Evolutionary conservation across 1,139 yeast species (phyloP).

Genomic region (Nematodospora anomalae): DNA sequence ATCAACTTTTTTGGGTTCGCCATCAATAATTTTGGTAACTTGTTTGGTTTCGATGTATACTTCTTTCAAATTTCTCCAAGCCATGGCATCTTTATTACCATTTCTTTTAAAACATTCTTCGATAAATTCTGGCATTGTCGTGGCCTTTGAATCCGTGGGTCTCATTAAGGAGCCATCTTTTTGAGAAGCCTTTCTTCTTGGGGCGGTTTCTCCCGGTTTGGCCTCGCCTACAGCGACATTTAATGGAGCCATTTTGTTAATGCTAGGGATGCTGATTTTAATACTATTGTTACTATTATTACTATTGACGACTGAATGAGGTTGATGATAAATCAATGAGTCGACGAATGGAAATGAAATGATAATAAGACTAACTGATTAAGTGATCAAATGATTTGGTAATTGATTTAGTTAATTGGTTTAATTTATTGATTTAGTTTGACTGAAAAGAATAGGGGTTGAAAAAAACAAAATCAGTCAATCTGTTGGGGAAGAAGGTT

Average conservation of each 20-base stretch:
- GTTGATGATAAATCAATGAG: too few species aligned
- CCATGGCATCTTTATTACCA: slow-evolving; percentile 61
- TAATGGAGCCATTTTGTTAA: slow-evolving; percentile 30
- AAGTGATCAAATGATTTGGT: too few species aligned
- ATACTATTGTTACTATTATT: neutral
- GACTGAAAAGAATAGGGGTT: too few species aligned
- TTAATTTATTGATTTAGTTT: too few species aligned
- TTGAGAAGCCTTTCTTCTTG: slow-evolving; percentile 71
- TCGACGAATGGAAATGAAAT: too few species aligned
- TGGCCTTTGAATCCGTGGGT: slow-evolving; percentile 59
- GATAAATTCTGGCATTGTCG: slow-evolving; percentile 70
- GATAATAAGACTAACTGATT: too few species aligned
- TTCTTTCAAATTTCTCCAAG: slow-evolving; percentile 75
- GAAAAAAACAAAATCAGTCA: too few species aligned
- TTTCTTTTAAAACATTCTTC: slow-evolving; percentile 62
- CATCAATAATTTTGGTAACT: slow-evolving; percentile 75
- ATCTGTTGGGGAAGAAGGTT: too few species aligned
- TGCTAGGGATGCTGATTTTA: neutral
- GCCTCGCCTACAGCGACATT: slow-evolving; percentile 80
- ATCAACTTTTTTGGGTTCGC: slow-evolving; percentile 66
- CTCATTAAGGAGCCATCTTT: slow-evolving; percentile 55
- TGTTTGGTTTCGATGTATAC: slow-evolving; percentile 74
- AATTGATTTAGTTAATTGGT: too few species aligned
- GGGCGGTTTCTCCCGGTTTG: slow-evolving; percentile 85
- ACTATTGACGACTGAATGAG: too few species aligned